Base-by-base conservation (phyloP, 2,329 filamentous ascomycete species). In the Monosporascus sp. region DNA sequence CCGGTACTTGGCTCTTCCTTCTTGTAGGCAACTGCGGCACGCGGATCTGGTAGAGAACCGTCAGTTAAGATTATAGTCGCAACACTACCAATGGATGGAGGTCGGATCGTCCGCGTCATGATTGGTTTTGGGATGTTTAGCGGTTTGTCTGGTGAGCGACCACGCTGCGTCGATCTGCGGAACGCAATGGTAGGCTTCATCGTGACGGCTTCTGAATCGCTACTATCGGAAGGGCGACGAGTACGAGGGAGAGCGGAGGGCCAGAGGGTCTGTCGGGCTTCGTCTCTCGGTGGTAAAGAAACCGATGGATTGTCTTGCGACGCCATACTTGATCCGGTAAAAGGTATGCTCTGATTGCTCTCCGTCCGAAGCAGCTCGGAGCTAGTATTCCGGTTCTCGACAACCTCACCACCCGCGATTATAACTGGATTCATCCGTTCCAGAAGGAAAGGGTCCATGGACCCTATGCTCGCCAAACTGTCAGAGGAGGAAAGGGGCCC, bases 391-490 rank as follows among this genome's bases (percentile, higher is more conserved):
- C 74, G 72, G 60, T 85, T 86, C 61, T 85, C 79, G 39, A 85
- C 67, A 6, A 86, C 68, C 55, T 79, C 81, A 27, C 84, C 84
- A 7, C 84, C 84, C 11, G 82, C 76, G 60, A 88, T 87, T 41
- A 87, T 75, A 14, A 87, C 83, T 1, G 84, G 84, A 50, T 82
- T 84, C 69, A 86, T 80, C 14, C 84, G 76, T 51, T 85, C 80
- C 25, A 78, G 70, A 14, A 87, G 67, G 57, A 86, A 88, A 0
- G 79, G 72, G 56, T 86, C 83, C 5, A 71, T 67, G 2, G 72
- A 68, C 48, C 70, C 67, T 27, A 68, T 71, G 55, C 71, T 78
- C 14, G 68, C 62, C 39, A 78, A 64, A 49, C 76, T 81, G 46
- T 84, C 79, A 53, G 79, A 78, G 0, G 80, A 81, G 5, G 75